Evolutionary conservation across 768 basidiomycete genomes (phyloP).

Genomic region (Lenzites betulinus): DNA sequence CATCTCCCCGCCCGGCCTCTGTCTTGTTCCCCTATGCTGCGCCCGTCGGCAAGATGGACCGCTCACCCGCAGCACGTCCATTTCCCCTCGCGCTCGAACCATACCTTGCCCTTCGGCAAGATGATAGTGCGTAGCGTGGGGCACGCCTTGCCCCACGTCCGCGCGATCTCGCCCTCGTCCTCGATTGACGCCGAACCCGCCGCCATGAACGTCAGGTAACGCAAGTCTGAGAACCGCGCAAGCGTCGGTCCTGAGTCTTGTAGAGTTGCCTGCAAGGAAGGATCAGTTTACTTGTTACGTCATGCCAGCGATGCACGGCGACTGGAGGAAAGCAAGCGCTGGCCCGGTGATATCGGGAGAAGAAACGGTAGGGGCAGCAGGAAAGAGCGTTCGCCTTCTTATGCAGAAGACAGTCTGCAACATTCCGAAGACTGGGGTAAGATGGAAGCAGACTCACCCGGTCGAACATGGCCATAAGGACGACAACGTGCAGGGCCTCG

Average conservation of each 20-base stretch:
- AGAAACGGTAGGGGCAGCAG: neutral
- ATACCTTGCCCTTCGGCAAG: constrained; percentile 60
- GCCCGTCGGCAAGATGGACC: neutral
- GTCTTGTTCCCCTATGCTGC: no score
- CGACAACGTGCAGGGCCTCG: constrained; percentile 63
- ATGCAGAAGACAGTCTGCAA: neutral
- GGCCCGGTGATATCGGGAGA: neutral
- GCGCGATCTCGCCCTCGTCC: constrained; percentile 55
- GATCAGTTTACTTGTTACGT: neutral
- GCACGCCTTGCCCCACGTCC: constrained; percentile 56
- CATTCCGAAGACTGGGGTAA: constrained; percentile 3
- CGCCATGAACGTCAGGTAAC: constrained; percentile 66
- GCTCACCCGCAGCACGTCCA: constrained; percentile 25
- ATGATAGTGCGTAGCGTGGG: constrained; percentile 66
- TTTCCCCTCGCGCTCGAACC: constrained; percentile 44
- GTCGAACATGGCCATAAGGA: constrained; percentile 51
- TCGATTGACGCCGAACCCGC: constrained; percentile 33
- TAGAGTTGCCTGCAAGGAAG: constrained; percentile 40
- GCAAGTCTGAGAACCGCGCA: constrained; percentile 38
- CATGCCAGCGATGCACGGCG: neutral
- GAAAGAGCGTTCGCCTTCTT: neutral
- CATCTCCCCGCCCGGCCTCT: neutral
- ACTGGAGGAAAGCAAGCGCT: no score
- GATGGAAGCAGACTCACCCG: constrained; percentile 40
- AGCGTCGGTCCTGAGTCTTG: constrained; percentile 44